Base-by-base conservation (phyloP, 257 asterid species). In the Salvia hispanica region DNA sequence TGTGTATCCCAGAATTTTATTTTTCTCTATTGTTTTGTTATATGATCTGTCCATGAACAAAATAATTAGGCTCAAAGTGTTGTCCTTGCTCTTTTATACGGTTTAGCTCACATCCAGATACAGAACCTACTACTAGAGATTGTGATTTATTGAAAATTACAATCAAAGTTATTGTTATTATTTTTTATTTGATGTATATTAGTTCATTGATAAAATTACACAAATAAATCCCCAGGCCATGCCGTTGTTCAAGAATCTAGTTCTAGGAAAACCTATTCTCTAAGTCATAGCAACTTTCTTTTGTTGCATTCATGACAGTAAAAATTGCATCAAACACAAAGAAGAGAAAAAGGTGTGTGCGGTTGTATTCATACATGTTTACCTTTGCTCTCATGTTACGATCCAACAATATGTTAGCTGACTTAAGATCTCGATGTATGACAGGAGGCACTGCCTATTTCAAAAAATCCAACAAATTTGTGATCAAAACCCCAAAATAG, bases 391-490 rank as follows among this genome's bases (percentile, higher is more conserved):
- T 86, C 96, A 90, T 80, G 67, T 80, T 82, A 56, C 74, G 79
- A 70, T 89, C 96, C 10, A 92, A 83, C 80, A 92, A 81, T 71
- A 92, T 87, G 79, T 92, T 92, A 58, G 95, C 96, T 18, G 98
- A 86, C 77, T 90, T 92, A 72, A 92, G 73, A 71, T 92, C 97
- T 58, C 96, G 93, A 71, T 92, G 97, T 57, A 92, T 81, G 42
- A 92, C 98, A 2, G 97, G 95, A 69, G 98, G 98, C 54, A 86
- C 96, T 42, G 98, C 98, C 98, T 91, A 81, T 74, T 75, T 61
- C 76, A 71, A 78, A 69, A 68, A 71, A 72, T 70, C 58, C 46
- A 71, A 64, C 44, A 72, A 63, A 56, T 65, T 63, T 50, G 14
- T 39, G 62, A 50, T 10, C 50, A 62, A 25, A 63, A 64, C 58